Conservation (phyloP, 345 rosid genomes). For the Citrus reticulata region DNA sequence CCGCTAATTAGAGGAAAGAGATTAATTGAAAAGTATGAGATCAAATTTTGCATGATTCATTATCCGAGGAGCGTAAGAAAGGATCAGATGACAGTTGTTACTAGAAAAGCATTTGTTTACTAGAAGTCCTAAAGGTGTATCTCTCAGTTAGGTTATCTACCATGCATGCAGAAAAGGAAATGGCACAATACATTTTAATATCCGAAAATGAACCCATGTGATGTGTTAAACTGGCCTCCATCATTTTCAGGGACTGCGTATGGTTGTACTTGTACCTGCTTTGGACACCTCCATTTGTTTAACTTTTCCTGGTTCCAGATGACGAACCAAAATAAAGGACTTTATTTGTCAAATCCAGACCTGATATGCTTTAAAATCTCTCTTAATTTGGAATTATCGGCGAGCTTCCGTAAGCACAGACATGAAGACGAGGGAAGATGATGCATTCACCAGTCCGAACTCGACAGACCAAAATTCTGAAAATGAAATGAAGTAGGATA, state of each 20-base stretch:
- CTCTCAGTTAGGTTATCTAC: not conserved
- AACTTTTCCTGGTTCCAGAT: slow-evolving; percentile 12
- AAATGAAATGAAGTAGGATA: slow-evolving; percentile 3
- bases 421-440: not conserved
- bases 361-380: slow-evolving; percentile 7
- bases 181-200: not conserved
- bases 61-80: not conserved
- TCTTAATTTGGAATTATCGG: slow-evolving; percentile 1
- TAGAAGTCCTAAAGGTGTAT: not conserved
- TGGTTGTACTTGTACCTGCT: slow-evolving; percentile 37
- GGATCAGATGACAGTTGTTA: not conserved
- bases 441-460: slow-evolving; percentile 6
- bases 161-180: not conserved
- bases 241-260: not conserved
- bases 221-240: not conserved
- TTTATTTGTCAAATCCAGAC: slow-evolving; percentile 6
- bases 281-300: slow-evolving; percentile 33
- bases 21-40: not conserved
- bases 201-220: not conserved
- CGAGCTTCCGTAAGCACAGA: not conserved
- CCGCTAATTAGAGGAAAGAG: not conserved
- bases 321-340: not conserved
- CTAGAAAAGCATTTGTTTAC: not conserved
- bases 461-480: slow-evolving; percentile 10
- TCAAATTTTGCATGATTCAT: not conserved